Base-by-base conservation (phyloP, 1,284 basidiomycete genomes). In the Ustilago nuda region DNA sequence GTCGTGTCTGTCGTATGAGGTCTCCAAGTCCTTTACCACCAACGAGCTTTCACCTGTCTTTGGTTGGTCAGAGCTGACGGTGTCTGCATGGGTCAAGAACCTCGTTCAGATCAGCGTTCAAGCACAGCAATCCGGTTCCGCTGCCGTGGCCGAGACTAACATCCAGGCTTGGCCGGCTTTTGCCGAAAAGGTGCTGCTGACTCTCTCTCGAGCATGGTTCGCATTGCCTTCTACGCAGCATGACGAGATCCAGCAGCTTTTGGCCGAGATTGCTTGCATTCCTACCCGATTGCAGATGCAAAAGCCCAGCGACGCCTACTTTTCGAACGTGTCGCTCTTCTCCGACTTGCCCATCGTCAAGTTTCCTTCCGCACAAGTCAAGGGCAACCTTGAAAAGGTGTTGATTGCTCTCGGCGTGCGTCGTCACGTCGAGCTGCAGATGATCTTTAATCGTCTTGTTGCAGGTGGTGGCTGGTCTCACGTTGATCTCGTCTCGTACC, bases 321-420 rank as follows among this genome's bases (percentile, higher is more conserved):
- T 98, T 85, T 88, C 92, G 27, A 94, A 91, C 76, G 94, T 93
- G 41, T 90, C 93, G 71, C 88, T 98, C 11, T 98, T 99, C 85
- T 89, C 91, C 13, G 95, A 99, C 86, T 88, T 98, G 27, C 82
- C 79, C 0, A 90, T 95, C 33, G 91, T 96, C 2, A 89, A 89
- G 1, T 87, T 98, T 54, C 90, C 94, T 0, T 92, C 92, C 12
- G 74, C 86, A 0, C 66, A 70, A 36, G 88, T 96, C 72, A 95
- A 92, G 82, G 92, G 92, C 1, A 87, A 89, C 15, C 84, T 95
- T 73, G 94, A 96, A 81, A 92, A 91, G 79, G 86, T 98, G 30
- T 87, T 99, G 5, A 88, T 91, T 32, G 90, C 89, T 0, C 87
- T 98, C 0, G 95, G 94, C 9, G 94, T 98, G 11, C 90, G 94